Evolutionary conservation across 441 rosid genomes (phyloP).

Genomic region (Daphne laureola): DNA sequence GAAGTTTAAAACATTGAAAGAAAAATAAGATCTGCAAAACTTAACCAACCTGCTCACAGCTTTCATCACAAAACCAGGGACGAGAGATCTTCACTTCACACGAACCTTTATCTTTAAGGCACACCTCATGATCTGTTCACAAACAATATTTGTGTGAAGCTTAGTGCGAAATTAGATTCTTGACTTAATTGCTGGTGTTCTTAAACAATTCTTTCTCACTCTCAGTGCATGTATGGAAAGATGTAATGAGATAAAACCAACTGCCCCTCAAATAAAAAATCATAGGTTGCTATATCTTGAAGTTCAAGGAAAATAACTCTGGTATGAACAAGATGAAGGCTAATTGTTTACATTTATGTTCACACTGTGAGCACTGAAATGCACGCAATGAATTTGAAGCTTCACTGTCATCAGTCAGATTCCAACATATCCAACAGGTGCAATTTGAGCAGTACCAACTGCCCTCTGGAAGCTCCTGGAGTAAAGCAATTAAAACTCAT

Average conservation of each 20-base stretch:
- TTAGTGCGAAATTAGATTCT: too few species aligned
- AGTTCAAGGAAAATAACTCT: conserved; percentile 11
- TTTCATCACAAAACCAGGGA: conserved; percentile 58
- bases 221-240: too few species aligned
- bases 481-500: conserved; percentile 6
- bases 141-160: conserved; percentile 6
- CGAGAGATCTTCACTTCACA: conserved; percentile 33
- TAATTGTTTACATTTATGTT: conserved; percentile 67
- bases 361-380: conserved; percentile 80
- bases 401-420: conserved; percentile 54
- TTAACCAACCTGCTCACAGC: conserved; percentile 59
- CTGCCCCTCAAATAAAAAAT: neutral
- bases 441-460: conserved; percentile 92
- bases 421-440: conserved; percentile 75
- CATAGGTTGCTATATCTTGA: conserved; percentile 5
- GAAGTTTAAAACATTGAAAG: too few species aligned
- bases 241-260: too few species aligned
- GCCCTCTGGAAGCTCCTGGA: conserved; percentile 89
- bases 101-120: conserved; percentile 34
- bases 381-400: conserved; percentile 32
- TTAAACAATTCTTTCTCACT: too few species aligned
- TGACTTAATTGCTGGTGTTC: too few species aligned
- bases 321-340: conserved; percentile 14
- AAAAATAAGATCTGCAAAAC: too few species aligned
- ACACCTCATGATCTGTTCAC: conserved; percentile 62